These are phyloP conservation scores for Colletotrichum lini DNA, from an alignment of 2,329 filamentous ascomycete genomes.

Conservation along the genomic window DNA sequence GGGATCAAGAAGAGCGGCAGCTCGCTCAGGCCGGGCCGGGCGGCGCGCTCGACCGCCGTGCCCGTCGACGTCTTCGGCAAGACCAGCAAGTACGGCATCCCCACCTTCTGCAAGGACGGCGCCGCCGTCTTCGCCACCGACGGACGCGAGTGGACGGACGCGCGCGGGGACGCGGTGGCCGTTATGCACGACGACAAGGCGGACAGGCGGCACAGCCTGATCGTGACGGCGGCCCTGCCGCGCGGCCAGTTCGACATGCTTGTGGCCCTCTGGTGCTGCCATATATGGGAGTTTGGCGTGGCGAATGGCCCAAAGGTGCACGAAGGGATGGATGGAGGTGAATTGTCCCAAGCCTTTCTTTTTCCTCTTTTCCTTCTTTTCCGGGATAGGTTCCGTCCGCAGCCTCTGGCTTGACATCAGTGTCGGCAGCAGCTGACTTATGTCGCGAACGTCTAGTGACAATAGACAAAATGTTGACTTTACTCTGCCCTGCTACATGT, in stretches of 20 bases:
- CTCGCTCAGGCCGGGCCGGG: not conserved
- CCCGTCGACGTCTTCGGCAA: slow-evolving; percentile 10
- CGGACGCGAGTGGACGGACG: slow-evolving; percentile 10
- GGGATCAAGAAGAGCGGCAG: slow-evolving; percentile 10
- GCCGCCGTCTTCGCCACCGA: slow-evolving; percentile 4
- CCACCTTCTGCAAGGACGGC: slow-evolving; percentile 1
- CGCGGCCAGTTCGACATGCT: slow-evolving; percentile 10
- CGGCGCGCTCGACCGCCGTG: slow-evolving; percentile 4
- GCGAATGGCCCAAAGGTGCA: slow-evolving; percentile 13
- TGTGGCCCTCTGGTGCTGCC: slow-evolving; percentile 20
- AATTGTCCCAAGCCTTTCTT: not conserved
- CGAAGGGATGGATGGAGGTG: slow-evolving; percentile 12
- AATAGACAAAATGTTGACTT: no score
- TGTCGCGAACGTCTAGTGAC: not conserved
- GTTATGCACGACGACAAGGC: slow-evolving; percentile 7
- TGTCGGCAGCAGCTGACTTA: not conserved
- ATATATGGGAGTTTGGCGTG: slow-evolving; percentile 16
- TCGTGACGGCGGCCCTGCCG: not conserved
- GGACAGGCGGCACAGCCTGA: slow-evolving; percentile 11
- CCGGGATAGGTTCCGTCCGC: no score
- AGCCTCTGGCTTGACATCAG: not conserved
- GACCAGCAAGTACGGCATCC: slow-evolving; percentile 2
- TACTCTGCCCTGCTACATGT: no score
- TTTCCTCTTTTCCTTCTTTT: not conserved
- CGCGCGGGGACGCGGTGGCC: slow-evolving; percentile 6